Evolutionary conservation across 176 grass and related monocot genomes (phyloP).

Genomic region (Aechmea fasciata): DNA sequence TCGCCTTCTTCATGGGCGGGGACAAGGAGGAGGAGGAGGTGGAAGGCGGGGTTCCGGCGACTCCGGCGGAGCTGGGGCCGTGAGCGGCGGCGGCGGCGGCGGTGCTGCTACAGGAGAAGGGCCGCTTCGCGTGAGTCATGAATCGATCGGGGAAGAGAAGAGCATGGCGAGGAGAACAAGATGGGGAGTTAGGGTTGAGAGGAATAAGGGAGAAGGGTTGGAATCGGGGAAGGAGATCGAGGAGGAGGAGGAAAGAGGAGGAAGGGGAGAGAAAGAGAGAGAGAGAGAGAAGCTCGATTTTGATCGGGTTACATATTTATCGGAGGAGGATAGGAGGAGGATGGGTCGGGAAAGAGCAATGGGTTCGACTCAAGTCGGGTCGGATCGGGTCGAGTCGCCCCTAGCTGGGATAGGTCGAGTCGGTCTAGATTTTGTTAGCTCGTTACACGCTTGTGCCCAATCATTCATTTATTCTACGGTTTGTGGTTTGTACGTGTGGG

Average conservation of each 20-base stretch:
- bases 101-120: conserved; percentile 13
- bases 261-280: background rate
- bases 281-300: background rate
- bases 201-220: background rate
- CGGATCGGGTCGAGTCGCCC: background rate
- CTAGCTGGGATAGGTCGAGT: background rate
- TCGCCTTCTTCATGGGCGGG: conserved; percentile 58
- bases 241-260: background rate
- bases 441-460: no score
- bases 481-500: no score
- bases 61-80: conserved; percentile 21
- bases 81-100: conserved; percentile 9
- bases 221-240: background rate
- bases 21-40: conserved; percentile 14
- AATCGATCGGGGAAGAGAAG: background rate
- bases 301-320: background rate
- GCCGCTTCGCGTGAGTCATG: conserved; percentile 25
- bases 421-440: background rate
- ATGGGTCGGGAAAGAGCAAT: background rate
- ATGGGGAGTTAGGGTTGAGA: background rate
- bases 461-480: no score
- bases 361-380: background rate
- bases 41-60: no score
- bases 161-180: conserved; percentile 1
- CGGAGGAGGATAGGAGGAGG: background rate